These are phyloP conservation scores for Globisporangium viniferum DNA, from an alignment of 352 stramenopile genomes.

Conservation along the genomic window DNA sequence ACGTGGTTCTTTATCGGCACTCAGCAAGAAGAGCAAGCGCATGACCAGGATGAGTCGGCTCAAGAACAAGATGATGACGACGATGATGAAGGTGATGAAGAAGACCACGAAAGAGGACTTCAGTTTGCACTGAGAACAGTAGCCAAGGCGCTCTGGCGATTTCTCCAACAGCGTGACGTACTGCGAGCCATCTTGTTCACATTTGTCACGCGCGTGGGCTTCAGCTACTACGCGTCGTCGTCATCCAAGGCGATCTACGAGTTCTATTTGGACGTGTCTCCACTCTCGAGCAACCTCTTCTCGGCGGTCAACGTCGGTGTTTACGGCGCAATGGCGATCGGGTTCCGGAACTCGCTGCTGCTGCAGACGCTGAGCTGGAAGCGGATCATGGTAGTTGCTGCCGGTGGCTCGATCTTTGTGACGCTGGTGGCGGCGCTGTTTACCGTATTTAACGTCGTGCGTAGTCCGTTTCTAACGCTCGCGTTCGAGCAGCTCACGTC, in stretches of 20 bases:
- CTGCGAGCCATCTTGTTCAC: conserved; percentile 38
- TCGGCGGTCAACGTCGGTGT: conserved; percentile 40
- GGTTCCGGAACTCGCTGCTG: conserved; percentile 18
- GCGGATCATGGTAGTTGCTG: conserved; percentile 30
- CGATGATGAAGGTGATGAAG: neutral
- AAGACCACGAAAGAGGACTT: neutral
- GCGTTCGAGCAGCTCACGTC: conserved; percentile 49
- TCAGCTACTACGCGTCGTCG: conserved; percentile 56
- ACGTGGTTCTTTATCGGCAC: conserved; percentile 42
- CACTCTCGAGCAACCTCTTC: conserved; percentile 47
- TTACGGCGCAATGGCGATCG: conserved; percentile 33
- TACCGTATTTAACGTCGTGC: conserved; percentile 53
- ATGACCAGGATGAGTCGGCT: neutral
- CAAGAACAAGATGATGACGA: neutral
- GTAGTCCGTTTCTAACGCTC: conserved; percentile 40
- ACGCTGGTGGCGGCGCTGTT: conserved; percentile 44
- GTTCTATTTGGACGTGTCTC: conserved; percentile 41
- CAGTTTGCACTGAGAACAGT: conserved; percentile 8
- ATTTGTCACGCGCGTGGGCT: conserved; percentile 49
- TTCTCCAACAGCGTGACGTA: conserved; percentile 37
- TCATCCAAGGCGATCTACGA: conserved; percentile 50
- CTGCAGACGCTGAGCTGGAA: conserved; percentile 32
- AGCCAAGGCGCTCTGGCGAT: conserved; percentile 25
- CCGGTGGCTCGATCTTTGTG: conserved; percentile 33
- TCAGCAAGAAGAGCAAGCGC: conserved; percentile 13